Evolutionary conservation across 768 basidiomycete genomes (phyloP).

Genomic region (Crassisporium funariophilum): DNA sequence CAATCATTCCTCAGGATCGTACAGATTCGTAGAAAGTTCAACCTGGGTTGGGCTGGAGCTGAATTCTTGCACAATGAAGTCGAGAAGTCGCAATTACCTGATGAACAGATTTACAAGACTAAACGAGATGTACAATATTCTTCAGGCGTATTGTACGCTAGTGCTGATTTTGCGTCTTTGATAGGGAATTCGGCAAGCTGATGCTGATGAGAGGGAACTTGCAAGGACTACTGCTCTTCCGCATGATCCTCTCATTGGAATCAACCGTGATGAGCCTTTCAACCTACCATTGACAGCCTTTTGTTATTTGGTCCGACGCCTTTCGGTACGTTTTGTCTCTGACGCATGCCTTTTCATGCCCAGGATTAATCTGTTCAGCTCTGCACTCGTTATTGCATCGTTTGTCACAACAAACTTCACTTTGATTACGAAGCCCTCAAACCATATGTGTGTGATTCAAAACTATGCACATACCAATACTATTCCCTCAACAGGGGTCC

Average conservation of each 20-base stretch:
- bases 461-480: slow-evolving; percentile 71
- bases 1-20: slow-evolving; percentile 57
- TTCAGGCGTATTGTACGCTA: not conserved
- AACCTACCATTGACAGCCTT: slow-evolving; percentile 68
- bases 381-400: slow-evolving; percentile 70
- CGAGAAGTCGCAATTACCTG: slow-evolving; percentile 44
- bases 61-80: slow-evolving; percentile 52
- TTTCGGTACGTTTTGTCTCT: slow-evolving; percentile 47
- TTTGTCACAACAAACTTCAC: slow-evolving; percentile 65
- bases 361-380: slow-evolving; percentile 39
- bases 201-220: slow-evolving; percentile 44
- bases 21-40: slow-evolving; percentile 50
- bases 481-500: slow-evolving; percentile 65
- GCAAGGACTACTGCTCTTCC: slow-evolving; percentile 48
- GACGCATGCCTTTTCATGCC: not conserved
- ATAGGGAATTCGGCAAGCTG: slow-evolving; percentile 42
- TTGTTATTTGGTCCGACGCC: slow-evolving; percentile 63
- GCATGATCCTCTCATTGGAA: slow-evolving; percentile 49
- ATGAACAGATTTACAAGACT: slow-evolving; percentile 38
- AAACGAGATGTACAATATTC: slow-evolving; percentile 30
- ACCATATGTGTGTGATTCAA: slow-evolving; percentile 70
- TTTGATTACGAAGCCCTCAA: slow-evolving; percentile 61
- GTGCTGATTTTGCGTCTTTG: not conserved
- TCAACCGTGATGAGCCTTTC: slow-evolving; percentile 36
- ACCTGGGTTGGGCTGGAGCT: slow-evolving; percentile 70